Conservation (phyloP, 768 basidiomycete genomes). For the Amanita rimosa region DNA sequence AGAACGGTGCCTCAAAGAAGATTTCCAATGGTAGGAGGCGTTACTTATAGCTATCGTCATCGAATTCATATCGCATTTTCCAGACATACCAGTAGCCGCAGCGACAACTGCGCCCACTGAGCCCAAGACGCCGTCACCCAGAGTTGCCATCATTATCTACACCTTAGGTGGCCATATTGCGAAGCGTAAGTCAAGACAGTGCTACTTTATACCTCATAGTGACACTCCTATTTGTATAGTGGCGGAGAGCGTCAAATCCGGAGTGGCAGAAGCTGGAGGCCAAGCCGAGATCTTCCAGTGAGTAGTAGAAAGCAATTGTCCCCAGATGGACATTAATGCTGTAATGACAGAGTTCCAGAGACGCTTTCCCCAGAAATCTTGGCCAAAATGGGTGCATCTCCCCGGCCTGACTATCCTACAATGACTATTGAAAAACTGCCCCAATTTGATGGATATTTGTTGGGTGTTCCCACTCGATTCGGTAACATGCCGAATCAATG, state of each 20-base stretch:
- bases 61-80: neutral
- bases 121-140: slow-evolving; percentile 37
- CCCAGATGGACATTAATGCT: neutral
- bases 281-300: slow-evolving; percentile 44
- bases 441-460: slow-evolving; percentile 59
- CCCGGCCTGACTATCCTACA: slow-evolving; percentile 64
- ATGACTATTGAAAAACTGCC: slow-evolving; percentile 41
- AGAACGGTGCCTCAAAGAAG: neutral
- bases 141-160: slow-evolving; percentile 64
- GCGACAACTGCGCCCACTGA: too few relatives aligned
- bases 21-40: neutral
- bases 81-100: neutral
- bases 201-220: neutral
- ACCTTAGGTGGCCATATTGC: slow-evolving; percentile 66
- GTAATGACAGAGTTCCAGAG: slow-evolving; percentile 50
- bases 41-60: neutral
- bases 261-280: slow-evolving; percentile 39
- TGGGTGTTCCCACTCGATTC: slow-evolving; percentile 74
- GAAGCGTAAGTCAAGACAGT: slow-evolving; percentile 32
- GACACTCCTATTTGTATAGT: slow-evolving; percentile 27
- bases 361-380: slow-evolving; percentile 66
- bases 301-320: too few relatives aligned
- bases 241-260: slow-evolving; percentile 41
- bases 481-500: slow-evolving; percentile 74
- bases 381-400: slow-evolving; percentile 54